These are phyloP conservation scores for Aspergillus udagawae DNA, from an alignment of 2,329 filamentous ascomycete genomes.

Conservation along the genomic window DNA sequence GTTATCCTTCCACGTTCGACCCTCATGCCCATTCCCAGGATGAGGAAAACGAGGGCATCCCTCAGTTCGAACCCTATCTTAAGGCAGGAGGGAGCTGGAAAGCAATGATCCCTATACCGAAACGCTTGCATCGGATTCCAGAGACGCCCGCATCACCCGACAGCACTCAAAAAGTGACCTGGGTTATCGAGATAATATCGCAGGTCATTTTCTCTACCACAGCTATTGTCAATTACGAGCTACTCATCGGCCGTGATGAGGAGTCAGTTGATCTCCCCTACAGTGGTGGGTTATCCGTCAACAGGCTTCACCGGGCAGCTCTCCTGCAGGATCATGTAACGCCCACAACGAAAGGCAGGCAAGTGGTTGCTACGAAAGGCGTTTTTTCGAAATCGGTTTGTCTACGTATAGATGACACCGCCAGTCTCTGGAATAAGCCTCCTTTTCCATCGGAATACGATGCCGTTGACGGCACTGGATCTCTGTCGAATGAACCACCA, in stretches of 20 bases:
- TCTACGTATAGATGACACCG: slow-evolving; percentile 81
- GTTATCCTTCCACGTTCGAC: slow-evolving; percentile 78
- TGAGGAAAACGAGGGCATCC: slow-evolving; percentile 67
- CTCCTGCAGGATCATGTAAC: slow-evolving; percentile 73
- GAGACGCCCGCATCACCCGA: slow-evolving; percentile 27
- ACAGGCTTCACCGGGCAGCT: slow-evolving; percentile 56
- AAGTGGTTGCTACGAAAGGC: slow-evolving; percentile 63
- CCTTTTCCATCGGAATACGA: slow-evolving; percentile 57
- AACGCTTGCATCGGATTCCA: slow-evolving; percentile 63
- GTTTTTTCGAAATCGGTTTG: slow-evolving; percentile 79
- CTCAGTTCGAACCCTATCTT: slow-evolving; percentile 92
- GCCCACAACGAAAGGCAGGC: slow-evolving; percentile 50
- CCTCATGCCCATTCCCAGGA: slow-evolving; percentile 74
- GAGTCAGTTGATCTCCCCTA: slow-evolving; percentile 71
- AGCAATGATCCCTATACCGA: slow-evolving; percentile 74
- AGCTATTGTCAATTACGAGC: slow-evolving; percentile 81
- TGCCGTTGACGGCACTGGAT: slow-evolving; percentile 39
- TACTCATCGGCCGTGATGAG: slow-evolving; percentile 80
- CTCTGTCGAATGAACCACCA: slow-evolving; percentile 11
- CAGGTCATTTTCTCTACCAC: slow-evolving; percentile 92
- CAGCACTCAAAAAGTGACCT: slow-evolving; percentile 61
- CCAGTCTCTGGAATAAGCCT: slow-evolving; percentile 89
- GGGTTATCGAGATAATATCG: slow-evolving; percentile 87
- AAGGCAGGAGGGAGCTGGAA: slow-evolving; percentile 89
- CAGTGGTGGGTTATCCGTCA: slow-evolving; percentile 49